These are phyloP conservation scores for Populus hybrid DNA, from an alignment of 441 rosid genomes.

Conservation along the genomic window DNA sequence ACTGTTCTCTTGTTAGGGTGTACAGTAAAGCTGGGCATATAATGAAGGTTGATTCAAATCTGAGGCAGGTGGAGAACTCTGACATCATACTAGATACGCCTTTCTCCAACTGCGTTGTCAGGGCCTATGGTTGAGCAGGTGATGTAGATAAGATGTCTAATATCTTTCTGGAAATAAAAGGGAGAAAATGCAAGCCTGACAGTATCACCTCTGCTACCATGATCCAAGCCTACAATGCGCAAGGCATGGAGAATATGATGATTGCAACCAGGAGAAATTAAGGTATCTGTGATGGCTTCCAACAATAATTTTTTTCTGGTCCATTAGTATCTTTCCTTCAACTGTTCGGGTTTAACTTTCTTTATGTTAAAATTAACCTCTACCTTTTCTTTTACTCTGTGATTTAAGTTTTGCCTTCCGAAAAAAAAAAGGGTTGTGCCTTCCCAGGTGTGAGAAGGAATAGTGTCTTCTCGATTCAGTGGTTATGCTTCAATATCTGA, in stretches of 20 bases:
- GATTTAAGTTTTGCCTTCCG: neutral
- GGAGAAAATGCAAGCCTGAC: constrained; percentile 65
- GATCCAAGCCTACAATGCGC: constrained; percentile 61
- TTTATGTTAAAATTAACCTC: too few species aligned
- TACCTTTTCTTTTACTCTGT: neutral
- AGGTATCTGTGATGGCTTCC: constrained; percentile 22
- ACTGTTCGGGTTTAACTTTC: too few species aligned
- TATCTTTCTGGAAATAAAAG: constrained; percentile 57
- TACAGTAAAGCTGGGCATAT: constrained; percentile 56
- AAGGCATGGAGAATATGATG: constrained; percentile 56
- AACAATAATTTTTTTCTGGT: too few species aligned
- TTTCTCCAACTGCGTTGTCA: constrained; percentile 71
- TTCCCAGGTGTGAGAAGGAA: neutral
- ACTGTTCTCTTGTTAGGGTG: constrained; percentile 68
- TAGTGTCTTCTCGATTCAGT: neutral
- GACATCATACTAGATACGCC: constrained; percentile 73
- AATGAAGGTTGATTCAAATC: constrained; percentile 58
- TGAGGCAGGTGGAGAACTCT: constrained; percentile 74
- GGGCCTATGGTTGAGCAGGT: constrained; percentile 70
- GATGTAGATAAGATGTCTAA: constrained; percentile 65
- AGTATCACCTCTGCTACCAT: constrained; percentile 58
- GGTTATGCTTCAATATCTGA: neutral
- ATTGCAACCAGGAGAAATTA: constrained; percentile 29
- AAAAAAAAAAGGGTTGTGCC: neutral
- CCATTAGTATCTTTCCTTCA: too few species aligned